Evolutionary conservation across 1,284 basidiomycete species (phyloP), one percentile per base, ranked within the genome.

Genomic region (Mycosarcoma maydis): DNA sequence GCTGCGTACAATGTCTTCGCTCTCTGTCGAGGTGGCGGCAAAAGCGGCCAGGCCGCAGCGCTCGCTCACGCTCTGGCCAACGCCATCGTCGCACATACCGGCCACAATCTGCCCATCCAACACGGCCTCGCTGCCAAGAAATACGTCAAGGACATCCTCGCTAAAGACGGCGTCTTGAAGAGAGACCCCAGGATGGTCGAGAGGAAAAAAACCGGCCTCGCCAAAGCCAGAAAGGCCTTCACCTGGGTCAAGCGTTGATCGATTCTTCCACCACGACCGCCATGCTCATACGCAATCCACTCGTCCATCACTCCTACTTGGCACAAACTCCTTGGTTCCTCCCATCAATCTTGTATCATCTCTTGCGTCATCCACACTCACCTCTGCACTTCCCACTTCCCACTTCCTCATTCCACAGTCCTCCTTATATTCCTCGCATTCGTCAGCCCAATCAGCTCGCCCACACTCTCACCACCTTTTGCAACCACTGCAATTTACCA

Each of bases 151-250:
- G 86, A 88, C 2, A 85, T 93, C 23, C 83, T 97, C 61, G 86
- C 77, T 88, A 88, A 86, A 89, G 94, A 92, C 67, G 90, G 92
- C 84, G 85, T 95, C 33, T 84, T 94, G 60, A 88, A 89, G 82
- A 89, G 95, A 79, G 95, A 98, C 85, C 92, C 93, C 41, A 90
- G 95, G 83, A 92, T 94, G 90, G 94, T 97, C 27, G 95, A 98
- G 85, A 87, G 95, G 74, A 98, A 98, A 85, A 97, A 98, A 87
- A 93, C 95, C 8, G 91, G 91, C 62, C 83, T 88, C 73, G 88
- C 90, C 66, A 97, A 97, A 85, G 92, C 95, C 64, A 89, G 94
- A 82, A 94, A 95, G 85, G 89, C 37, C 20, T 73, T 72, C 49
- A 74, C 74, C 71, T 96, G 94, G 93, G 92, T 96, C 89, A 96